A percentile compares a stretch with the other conserved stretches of the same genome.
These are phyloP conservation scores for Chimonanthus salicifolius DNA, from an alignment of 164 flowering plant genomes.

Conservation along the genomic window DNA sequence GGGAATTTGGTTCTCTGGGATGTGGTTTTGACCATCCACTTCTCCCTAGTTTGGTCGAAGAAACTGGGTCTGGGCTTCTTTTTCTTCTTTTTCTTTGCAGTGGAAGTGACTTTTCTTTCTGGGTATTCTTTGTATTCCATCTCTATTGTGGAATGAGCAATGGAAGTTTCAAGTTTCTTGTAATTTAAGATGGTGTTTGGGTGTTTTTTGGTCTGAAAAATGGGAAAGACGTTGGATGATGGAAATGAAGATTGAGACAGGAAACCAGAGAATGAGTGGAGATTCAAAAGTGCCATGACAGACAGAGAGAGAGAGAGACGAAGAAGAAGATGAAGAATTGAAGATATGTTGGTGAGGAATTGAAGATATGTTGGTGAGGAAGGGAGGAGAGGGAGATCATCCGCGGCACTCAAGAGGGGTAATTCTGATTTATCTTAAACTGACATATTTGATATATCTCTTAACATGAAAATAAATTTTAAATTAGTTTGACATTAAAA, in stretches of 20 bases:
- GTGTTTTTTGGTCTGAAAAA: background rate
- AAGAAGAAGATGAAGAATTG: background rate
- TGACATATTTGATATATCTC: too few relatives aligned
- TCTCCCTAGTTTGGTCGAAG: conserved; percentile 48
- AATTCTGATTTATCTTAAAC: too few relatives aligned
- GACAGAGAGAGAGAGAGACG: background rate
- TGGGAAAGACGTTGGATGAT: background rate
- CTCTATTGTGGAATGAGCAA: conserved; percentile 21
- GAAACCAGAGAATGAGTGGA: background rate
- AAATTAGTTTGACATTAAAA: too few relatives aligned
- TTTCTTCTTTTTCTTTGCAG: conserved; percentile 30
- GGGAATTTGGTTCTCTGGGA: conserved; percentile 51
- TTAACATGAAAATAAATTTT: too few relatives aligned
- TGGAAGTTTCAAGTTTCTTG: conserved; percentile 15
- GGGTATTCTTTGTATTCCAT: conserved; percentile 19
- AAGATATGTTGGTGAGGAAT: background rate
- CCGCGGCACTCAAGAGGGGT: background rate
- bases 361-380: background rate
- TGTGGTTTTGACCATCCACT: conserved; percentile 54
- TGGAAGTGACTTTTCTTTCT: conserved; percentile 7
- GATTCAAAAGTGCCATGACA: background rate
- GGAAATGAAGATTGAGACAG: background rate
- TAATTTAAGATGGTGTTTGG: conserved; percentile 6
- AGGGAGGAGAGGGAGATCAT: background rate
- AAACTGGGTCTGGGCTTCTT: conserved; percentile 77